A percentile compares a stretch with the other conserved stretches of the same genome.
Conservation (phyloP, 2,329 filamentous ascomycete genomes). For the Amylocarpus encephaloides region DNA sequence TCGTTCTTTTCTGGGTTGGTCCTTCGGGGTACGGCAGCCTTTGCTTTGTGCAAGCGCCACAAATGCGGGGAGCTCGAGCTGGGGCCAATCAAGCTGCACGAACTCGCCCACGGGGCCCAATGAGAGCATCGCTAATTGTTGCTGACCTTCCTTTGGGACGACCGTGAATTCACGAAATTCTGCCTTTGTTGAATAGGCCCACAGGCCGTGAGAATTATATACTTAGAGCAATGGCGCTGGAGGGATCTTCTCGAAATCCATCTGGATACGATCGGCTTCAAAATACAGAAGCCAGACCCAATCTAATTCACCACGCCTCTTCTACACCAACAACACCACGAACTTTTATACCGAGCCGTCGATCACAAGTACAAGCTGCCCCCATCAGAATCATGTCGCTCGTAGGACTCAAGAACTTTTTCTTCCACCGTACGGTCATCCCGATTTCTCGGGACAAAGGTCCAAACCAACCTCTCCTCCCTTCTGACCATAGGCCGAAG, state of each 20-base stretch:
- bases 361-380: constrained; percentile 4
- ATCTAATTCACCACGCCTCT: neutral
- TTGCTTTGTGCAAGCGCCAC: too few species aligned
- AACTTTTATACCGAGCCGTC: constrained; percentile 13
- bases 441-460: constrained; percentile 11
- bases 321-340: neutral
- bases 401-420: constrained; percentile 29
- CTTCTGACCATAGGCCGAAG: neutral
- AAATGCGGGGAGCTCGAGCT: too few species aligned
- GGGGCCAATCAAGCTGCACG: too few species aligned
- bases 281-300: neutral
- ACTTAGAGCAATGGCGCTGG: too few species aligned
- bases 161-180: too few species aligned
- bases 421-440: constrained; percentile 22
- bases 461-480: neutral
- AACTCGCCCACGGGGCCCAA: too few species aligned
- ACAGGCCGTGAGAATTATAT: too few species aligned
- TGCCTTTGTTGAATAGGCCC: too few species aligned
- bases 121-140: too few species aligned
- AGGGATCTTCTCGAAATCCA: neutral
- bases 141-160: too few species aligned
- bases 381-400: constrained; percentile 27
- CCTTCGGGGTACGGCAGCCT: too few species aligned
- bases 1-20: too few species aligned
- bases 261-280: neutral